Base-by-base conservation (phyloP, 257 asterid genomes). In the Knoxia roxburghii region DNA sequence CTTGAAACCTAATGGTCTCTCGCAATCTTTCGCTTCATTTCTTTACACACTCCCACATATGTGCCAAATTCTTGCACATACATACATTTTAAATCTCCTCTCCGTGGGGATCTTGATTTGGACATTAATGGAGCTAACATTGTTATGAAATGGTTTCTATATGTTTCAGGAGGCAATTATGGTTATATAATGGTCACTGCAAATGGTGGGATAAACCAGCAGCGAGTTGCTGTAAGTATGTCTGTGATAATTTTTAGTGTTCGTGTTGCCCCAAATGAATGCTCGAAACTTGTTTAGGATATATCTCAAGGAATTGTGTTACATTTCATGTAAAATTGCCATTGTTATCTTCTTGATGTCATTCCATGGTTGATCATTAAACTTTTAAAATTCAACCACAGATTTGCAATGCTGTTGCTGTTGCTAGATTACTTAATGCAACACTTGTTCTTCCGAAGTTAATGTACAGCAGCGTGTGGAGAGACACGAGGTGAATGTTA, bases 181-280 rank as follows among this genome's bases (percentile, higher is more conserved):
- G 99, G 99, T 72, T 90, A 80, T 77, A 75, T 94, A 69, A 82
- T 90, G 91, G 84, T 90, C 76, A 90, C 91, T 63, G 99, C 97
- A 73, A 94, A 94, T 82, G 99, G 99, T 63, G 99, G 99, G 68
- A 89, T 90, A 80, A 94, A 94, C 84, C 99, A 94, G 82, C 99
- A 94, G 78, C 84, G 99, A 79, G 99, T 94, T 72, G 99, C 99
- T 73, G 97, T 94, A 85, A 85, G 96, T 83, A 41, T 69, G 60
- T 76, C 70, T 66, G 62, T 74, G 64, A 64, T 67, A 26, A 51
- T 61, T 54, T 61, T 72, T 69, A 14, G 29, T 43, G 12, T 62
- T 67, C 21, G 2, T 58, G 32, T 58, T 61, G 29, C 59, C 51
- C n/a, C 35, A 37, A 50, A 13, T 55, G 67, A 29, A n/a, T 14